Evolutionary conservation across 2,329 filamentous ascomycete genomes (phyloP).

Genomic region (Diaporthe ilicicola): DNA sequence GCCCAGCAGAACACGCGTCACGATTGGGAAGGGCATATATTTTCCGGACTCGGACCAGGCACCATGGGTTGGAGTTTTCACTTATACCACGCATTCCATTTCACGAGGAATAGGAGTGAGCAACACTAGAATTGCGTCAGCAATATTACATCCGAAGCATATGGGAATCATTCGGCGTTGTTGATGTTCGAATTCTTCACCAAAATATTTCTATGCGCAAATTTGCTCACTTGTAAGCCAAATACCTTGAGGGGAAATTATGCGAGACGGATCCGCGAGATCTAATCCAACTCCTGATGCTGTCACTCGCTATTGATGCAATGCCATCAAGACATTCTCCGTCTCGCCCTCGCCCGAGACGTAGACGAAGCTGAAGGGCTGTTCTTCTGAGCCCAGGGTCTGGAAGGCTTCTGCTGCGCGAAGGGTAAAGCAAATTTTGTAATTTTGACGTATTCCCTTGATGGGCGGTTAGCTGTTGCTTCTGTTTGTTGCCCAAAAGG

Average conservation of each 20-base stretch:
- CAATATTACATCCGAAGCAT: too few relatives aligned
- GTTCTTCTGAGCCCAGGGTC: conserved; percentile 48
- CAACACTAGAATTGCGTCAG: too few relatives aligned
- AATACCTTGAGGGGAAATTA: background rate
- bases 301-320: background rate
- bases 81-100: background rate
- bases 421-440: conserved; percentile 72
- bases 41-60: background rate
- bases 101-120: too few relatives aligned
- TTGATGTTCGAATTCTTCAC: too few relatives aligned
- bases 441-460: conserved; percentile 70
- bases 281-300: too few relatives aligned
- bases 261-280: background rate
- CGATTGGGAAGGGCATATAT: background rate
- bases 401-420: conserved; percentile 69
- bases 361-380: conserved; percentile 74
- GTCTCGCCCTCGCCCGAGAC: conserved; percentile 73
- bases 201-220: too few relatives aligned
- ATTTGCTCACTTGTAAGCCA: too few relatives aligned
- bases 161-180: too few relatives aligned
- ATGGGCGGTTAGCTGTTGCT: too few relatives aligned
- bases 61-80: background rate
- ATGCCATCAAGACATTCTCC: background rate
- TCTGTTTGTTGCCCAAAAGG: too few relatives aligned
- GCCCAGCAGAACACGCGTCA: background rate